Base-by-base conservation (phyloP, 2,329 filamentous ascomycete species). In the Apiospora marii region DNA sequence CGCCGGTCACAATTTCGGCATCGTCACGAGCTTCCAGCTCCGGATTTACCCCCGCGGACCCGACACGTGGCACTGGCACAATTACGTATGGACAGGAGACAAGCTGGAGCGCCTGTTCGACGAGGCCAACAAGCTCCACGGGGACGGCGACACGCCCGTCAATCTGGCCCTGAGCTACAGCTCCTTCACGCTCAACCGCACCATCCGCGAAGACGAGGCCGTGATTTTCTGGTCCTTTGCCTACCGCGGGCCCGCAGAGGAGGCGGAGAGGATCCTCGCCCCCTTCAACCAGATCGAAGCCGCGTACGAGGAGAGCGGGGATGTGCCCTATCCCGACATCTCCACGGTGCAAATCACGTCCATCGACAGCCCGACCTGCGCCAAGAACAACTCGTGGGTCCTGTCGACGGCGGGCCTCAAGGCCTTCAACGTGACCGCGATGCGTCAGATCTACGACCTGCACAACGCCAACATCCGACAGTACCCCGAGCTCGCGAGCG, bases 1-100 rank as follows among this genome's bases (percentile, higher is more conserved):
- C 22, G 69, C 69, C 27, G 69, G 69, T 44, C 69, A 70, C 13
- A 70, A 70, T 37, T 70, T 70, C n/a, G 69, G 69, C 16, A 58
- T 70, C 22, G 69, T 70, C 8, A 70, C 71, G 79, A 82, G 3
- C 82, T 82, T 0, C 64, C 61, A 72, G 10, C 74, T 83, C 69
- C 83, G 82, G 71, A 77, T 84, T 3, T 80, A 78, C 37, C 80
- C 81, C 1, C 69, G 71, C 0, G 44, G 43, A n/a, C 24, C 67
- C 0, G 74, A 75, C 1, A 76, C 75, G 24, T 78, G 77, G 75
- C 72, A 78, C 51, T 76, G 75, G 53, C 76, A 77, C 46, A 78
- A 73, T 49, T 79, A 78, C 70, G 41, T 75, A 48, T 79, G 72
- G 71, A 41, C 24, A 0, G 70, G 70, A 10, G 74, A 75, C n/a